These are phyloP conservation scores for Carex cristatella DNA, from an alignment of 176 grass and related monocot species.

Conservation along the genomic window DNA sequence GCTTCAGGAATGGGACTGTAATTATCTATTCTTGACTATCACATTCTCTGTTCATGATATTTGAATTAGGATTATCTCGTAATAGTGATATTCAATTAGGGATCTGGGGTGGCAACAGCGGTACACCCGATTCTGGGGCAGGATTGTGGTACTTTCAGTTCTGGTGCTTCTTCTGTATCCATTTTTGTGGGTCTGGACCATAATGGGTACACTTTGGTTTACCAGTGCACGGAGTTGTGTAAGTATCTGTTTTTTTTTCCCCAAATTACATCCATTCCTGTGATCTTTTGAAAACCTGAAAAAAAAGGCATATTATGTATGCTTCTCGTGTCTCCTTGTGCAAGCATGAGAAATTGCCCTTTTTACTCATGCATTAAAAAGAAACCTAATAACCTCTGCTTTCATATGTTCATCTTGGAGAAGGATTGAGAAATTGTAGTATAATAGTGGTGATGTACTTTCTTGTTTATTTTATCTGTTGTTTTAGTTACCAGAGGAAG, in stretches of 20 bases:
- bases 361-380: neutral
- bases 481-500: conserved; percentile 85
- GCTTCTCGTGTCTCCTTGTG: neutral
- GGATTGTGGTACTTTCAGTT: conserved; percentile 76
- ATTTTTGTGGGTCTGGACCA: conserved; percentile 95
- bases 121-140: conserved; percentile 90
- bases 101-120: conserved; percentile 97
- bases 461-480: neutral
- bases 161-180: conserved; percentile 90
- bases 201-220: conserved; percentile 98
- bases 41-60: neutral
- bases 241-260: conserved; percentile 26
- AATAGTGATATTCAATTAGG: conserved; percentile 35
- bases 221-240: conserved; percentile 82
- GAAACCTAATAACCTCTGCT: neutral
- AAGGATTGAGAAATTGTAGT: neutral
- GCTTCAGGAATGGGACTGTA: conserved; percentile 94
- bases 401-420: neutral
- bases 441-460: neutral
- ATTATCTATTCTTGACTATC: conserved; percentile 13
- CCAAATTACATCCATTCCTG: neutral
- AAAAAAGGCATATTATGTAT: neutral
- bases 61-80: neutral
- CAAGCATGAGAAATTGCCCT: neutral
- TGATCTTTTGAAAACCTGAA: neutral